Conservation (phyloP, 805 yeast species). For the Kuraishia piskuri region DNA sequence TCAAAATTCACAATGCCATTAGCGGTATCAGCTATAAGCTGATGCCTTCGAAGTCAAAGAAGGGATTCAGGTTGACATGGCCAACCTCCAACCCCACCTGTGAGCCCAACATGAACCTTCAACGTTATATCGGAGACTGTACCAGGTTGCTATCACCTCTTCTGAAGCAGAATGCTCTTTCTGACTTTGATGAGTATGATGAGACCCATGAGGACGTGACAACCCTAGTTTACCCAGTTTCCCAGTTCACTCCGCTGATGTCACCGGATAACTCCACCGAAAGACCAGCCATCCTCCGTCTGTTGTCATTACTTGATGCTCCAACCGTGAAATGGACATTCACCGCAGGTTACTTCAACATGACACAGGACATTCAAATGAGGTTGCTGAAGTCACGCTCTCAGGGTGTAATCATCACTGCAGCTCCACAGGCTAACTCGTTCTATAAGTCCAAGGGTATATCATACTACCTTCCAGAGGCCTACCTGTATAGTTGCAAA, state of each 20-base stretch:
- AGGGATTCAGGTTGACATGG: constrained; percentile 62
- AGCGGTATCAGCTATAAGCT: constrained; percentile 66
- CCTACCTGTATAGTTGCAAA: constrained; percentile 71
- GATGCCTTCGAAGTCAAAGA: constrained; percentile 29
- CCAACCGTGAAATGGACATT: constrained; percentile 66
- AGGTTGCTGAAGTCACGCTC: constrained; percentile 51
- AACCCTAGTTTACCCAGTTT: constrained; percentile 81
- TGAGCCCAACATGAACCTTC: constrained; percentile 54
- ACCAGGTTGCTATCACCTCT: constrained; percentile 50
- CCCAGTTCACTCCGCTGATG: constrained; percentile 83
- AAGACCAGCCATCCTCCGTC: constrained; percentile 54
- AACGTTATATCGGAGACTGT: constrained; percentile 46
- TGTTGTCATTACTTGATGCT: constrained; percentile 49
- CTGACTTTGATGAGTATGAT: background rate
- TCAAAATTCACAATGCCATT: constrained; percentile 57
- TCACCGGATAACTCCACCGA: constrained; percentile 72
- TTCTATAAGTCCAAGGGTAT: constrained; percentile 81
- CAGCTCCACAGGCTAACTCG: constrained; percentile 91
- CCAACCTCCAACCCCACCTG: constrained; percentile 56
- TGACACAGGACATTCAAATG: constrained; percentile 64
- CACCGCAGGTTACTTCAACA: constrained; percentile 95
- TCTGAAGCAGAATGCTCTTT: constrained; percentile 28
- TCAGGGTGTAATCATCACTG: constrained; percentile 70
- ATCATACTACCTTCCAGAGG: constrained; percentile 75
- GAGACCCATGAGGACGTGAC: constrained; percentile 7